Evolutionary conservation across 75 land plant species (phyloP).

Genomic region (Pinus taeda): DNA sequence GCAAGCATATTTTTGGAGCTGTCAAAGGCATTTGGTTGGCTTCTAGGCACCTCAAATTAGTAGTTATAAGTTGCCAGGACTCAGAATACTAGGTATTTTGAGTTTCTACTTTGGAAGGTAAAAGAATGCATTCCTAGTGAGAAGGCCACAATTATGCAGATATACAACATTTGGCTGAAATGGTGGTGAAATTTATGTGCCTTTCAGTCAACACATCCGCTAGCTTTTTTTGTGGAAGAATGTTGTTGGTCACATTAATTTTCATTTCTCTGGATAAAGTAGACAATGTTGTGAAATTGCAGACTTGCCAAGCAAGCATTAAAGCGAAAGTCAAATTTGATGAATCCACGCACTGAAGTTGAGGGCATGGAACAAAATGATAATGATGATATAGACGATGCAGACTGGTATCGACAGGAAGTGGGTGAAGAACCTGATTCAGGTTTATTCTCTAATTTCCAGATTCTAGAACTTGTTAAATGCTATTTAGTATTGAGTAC

Average conservation of each 20-base stretch:
- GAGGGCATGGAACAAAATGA: constrained; percentile 9
- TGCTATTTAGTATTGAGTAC: not conserved
- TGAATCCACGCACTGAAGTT: not conserved
- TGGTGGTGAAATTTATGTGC: not conserved
- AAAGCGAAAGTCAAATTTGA: not conserved
- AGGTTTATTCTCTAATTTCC: constrained; percentile 22
- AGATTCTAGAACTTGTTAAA: not conserved
- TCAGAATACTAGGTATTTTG: too few species aligned
- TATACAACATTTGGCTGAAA: not conserved
- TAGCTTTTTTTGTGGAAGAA: not conserved
- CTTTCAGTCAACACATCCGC: not conserved
- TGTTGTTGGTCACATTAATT: not conserved
- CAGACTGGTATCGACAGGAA: constrained; percentile 52
- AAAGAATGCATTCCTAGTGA: not conserved
- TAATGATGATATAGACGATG: constrained; percentile 36
- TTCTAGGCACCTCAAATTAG: not conserved
- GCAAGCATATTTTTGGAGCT: not conserved
- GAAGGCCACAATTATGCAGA: not conserved
- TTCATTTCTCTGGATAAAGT: not conserved
- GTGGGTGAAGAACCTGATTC: constrained; percentile 60
- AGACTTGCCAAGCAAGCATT: constrained; percentile 26
- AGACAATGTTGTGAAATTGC: not conserved
- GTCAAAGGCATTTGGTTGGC: not conserved
- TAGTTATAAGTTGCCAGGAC: not conserved
- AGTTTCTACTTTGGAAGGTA: not conserved